Percentiles rank a stretch among this genome's conserved stretches.
These are phyloP conservation scores for Reutealis trisperma DNA, from an alignment of 345 rosid species.

Conservation along the genomic window DNA sequence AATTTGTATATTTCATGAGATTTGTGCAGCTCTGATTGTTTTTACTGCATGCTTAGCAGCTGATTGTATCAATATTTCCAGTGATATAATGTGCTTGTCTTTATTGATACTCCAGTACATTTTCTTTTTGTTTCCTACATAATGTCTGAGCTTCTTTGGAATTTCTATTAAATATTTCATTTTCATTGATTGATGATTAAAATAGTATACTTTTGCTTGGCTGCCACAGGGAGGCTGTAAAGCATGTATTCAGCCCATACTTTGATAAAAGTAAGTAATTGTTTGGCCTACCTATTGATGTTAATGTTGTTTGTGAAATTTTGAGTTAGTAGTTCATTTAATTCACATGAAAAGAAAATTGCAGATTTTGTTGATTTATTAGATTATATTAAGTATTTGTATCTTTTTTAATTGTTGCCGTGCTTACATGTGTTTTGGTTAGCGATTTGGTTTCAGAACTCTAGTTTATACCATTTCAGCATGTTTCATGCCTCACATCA, in stretches of 20 bases:
- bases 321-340: neutral
- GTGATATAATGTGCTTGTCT: too few species aligned
- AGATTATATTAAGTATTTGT: neutral
- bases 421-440: conserved; percentile 40
- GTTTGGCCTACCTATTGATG: conserved; percentile 12
- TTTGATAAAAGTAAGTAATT: conserved; percentile 63
- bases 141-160: neutral
- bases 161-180: neutral
- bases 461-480: conserved; percentile 81
- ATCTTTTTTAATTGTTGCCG: conserved; percentile 5
- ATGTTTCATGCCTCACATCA: conserved; percentile 96
- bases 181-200: conserved; percentile 7
- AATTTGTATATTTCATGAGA: too few species aligned
- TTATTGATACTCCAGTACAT: neutral
- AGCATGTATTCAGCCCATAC: conserved; percentile 51
- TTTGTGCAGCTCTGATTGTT: too few species aligned
- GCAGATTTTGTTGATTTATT: neutral
- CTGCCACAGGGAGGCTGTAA: conserved; percentile 61
- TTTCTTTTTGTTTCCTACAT: neutral
- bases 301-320: conserved; percentile 2
- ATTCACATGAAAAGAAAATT: neutral
- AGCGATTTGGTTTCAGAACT: conserved; percentile 98
- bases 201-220: conserved; percentile 1
- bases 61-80: too few species aligned
- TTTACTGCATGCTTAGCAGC: too few species aligned